Percentiles rank a stretch among this genome's conserved stretches.
Evolutionary conservation across 2,329 filamentous ascomycete species (phyloP).

Genomic region (Exophiala sideris): DNA sequence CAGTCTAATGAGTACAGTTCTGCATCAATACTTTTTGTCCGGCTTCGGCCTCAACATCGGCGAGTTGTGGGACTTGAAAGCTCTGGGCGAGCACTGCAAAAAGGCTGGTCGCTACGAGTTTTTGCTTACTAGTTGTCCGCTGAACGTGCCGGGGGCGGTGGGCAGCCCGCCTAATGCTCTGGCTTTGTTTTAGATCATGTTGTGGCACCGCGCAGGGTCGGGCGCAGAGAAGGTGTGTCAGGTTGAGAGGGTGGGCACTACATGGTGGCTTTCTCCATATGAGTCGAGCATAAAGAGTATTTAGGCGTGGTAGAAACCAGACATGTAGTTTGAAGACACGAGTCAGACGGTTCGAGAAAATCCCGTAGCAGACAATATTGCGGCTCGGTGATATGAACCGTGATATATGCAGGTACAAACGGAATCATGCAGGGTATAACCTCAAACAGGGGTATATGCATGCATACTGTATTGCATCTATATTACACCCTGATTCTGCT

Average conservation of each 20-base stretch:
- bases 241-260: too few relatives aligned
- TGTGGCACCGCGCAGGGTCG: background rate
- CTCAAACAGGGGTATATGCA: background rate
- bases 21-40: conserved; percentile 46
- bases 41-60: conserved; percentile 50
- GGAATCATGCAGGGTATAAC: background rate
- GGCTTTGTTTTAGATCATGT: conserved; percentile 45
- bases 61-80: conserved; percentile 46
- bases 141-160: conserved; percentile 49
- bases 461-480: background rate
- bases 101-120: conserved; percentile 41
- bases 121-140: conserved; percentile 48
- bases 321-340: too few relatives aligned
- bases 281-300: too few relatives aligned
- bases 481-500: conserved; percentile 40
- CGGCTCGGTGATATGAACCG: background rate
- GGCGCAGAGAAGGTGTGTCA: background rate
- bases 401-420: background rate
- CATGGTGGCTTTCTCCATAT: too few relatives aligned
- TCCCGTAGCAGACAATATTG: too few relatives aligned
- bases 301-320: too few relatives aligned
- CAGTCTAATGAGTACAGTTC: conserved; percentile 19
- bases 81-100: conserved; percentile 37
- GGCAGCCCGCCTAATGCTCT: conserved; percentile 46
- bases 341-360: too few relatives aligned